Evolutionary conservation across 208 protist genomes (phyloP).

Genomic region (Strigomonas galati): DNA sequence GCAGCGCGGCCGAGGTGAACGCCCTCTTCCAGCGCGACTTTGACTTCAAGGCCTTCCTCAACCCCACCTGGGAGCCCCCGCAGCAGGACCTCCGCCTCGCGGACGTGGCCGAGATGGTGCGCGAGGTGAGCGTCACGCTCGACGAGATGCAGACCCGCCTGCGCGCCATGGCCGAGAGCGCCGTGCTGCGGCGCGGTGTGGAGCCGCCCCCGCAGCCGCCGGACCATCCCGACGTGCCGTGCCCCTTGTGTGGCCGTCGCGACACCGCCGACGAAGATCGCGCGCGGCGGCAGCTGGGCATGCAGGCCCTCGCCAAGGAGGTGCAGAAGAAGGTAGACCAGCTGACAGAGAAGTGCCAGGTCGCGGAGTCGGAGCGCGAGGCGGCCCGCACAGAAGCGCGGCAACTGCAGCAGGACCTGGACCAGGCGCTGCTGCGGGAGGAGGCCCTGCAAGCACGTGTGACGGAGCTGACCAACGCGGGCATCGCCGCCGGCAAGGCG

Average conservation of each 20-base stretch:
- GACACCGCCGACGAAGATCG: constrained; percentile 52
- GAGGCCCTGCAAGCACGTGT: constrained; percentile 18
- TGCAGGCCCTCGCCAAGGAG: constrained; percentile 68
- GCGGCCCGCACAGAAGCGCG: constrained; percentile 42
- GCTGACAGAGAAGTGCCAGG: constrained; percentile 62
- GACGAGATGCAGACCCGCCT: constrained; percentile 71
- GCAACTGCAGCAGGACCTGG: constrained; percentile 40
- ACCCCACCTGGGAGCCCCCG: constrained; percentile 28
- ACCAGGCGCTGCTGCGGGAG: constrained; percentile 30
- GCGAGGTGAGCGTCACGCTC: constrained; percentile 57
- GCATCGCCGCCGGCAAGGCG: background rate
- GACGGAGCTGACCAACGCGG: constrained; percentile 10
- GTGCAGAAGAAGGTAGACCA: constrained; percentile 71
- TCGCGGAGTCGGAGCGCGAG: constrained; percentile 68
- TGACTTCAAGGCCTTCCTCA: constrained; percentile 70
- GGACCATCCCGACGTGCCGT: constrained; percentile 57
- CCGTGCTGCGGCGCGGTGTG: constrained; percentile 48
- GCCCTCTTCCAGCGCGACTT: constrained; percentile 64
- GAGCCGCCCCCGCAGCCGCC: constrained; percentile 67
- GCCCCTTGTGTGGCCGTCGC: constrained; percentile 64
- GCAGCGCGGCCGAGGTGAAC: constrained; percentile 80
- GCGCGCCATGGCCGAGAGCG: constrained; percentile 49
- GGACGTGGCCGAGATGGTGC: constrained; percentile 72
- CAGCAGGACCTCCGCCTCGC: constrained; percentile 26
- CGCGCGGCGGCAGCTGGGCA: constrained; percentile 42